phyloP scores from a whole-genome alignment of 345 rosid species.

The Camelina sativa region DNA sequence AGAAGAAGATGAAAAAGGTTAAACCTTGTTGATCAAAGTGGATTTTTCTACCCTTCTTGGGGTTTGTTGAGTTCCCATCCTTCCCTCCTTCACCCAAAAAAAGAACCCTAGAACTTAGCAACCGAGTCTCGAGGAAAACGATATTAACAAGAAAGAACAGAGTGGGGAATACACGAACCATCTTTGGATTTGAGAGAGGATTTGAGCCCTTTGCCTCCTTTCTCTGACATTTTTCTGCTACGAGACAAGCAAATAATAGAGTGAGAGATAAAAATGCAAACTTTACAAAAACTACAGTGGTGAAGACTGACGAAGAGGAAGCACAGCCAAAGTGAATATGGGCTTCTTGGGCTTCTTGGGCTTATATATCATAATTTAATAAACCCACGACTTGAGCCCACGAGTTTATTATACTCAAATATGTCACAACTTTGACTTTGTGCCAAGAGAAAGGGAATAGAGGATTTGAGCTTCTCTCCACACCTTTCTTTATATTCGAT shows the following conservation, averaged over 20 bases:
- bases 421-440: too few relatives aligned
- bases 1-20: neutral
- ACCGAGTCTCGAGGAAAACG: neutral
- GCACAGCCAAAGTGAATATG: neutral
- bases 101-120: constrained; percentile 22
- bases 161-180: constrained; percentile 38
- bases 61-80: neutral
- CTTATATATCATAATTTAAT: neutral
- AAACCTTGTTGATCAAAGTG: constrained; percentile 60
- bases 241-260: neutral
- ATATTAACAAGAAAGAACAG: neutral
- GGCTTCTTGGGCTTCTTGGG: neutral
- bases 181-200: constrained; percentile 52
- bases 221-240: constrained; percentile 56
- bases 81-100: neutral
- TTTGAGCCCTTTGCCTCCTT: constrained; percentile 76
- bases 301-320: neutral
- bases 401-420: neutral
- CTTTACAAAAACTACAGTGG: constrained; percentile 3
- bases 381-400: constrained; percentile 9
- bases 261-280: neutral
- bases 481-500: too few relatives aligned
- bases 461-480: too few relatives aligned
- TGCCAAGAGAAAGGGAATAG: too few relatives aligned
- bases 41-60: constrained; percentile 46